Evolutionary conservation across 306 rosid genomes (phyloP), one percentile per base, ranked within the genome.

Genomic region (Elaeagnus macrophylla): DNA sequence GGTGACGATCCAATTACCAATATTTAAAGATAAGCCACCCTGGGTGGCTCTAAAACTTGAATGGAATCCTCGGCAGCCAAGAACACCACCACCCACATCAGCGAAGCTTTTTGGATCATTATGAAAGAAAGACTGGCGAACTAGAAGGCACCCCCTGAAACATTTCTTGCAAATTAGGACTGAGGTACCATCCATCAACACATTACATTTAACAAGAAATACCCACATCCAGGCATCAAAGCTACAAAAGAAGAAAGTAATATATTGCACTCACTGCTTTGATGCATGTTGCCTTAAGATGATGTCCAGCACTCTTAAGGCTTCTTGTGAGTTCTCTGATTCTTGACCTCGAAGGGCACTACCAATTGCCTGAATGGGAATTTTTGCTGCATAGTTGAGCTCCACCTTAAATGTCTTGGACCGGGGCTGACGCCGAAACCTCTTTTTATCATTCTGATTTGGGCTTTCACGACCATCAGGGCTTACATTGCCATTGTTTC

Each of bases 201-300:
- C 5, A 36, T 6, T 7, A 39, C 16, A 52, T n/a, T 6, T 8
- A 32, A 39, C 38, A 10, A 49, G 5, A 62, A 6, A 46, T 9
- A 12, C 6, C 1, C 47, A 54, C 6, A 12, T 7, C 16, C 20
- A 20, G 10, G 37, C 35, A 7, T 6, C 62, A 14, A 37, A 48
- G 8, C 7, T 45, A 53, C 15, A 12, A 16, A 59, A 56, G 35
- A 41, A 56, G 36, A 36, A 48, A 6, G 10, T 6, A 18, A 5
- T 12, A 51, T 8, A 53, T 10, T 63, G 51, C 39, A 71, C 96
- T 76, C 48, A 93, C 99, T 87, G 99, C 56, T 79, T 87, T 0
- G 99, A 81, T 60, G 99, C 95, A 77, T 93, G 94, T 54, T 93
- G 99, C 60, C 99, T 66, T 53, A 93, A 46, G n/a, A 93, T 77